A percentile compares a stretch with the other conserved stretches of the same genome.
phyloP scores from a whole-genome alignment of 805 yeast species.

The Saturnispora saitoi region DNA sequence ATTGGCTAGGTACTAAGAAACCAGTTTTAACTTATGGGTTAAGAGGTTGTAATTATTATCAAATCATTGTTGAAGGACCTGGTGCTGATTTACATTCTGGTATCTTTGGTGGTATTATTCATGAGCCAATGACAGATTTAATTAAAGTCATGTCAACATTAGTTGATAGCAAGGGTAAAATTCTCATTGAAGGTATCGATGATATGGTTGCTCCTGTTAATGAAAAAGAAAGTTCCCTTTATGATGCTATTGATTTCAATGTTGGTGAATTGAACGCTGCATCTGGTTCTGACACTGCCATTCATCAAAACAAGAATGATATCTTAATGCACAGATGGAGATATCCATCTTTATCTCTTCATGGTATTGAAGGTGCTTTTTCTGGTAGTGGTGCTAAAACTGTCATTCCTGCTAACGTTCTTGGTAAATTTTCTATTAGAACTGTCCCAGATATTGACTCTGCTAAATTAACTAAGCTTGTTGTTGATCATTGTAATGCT shows the following conservation, averaged over 20 bases:
- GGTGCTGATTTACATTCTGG: conserved; percentile 97
- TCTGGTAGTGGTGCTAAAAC: conserved; percentile 95
- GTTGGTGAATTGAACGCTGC: conserved; percentile 81
- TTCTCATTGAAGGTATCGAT: conserved; percentile 75
- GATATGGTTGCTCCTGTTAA: conserved; percentile 96
- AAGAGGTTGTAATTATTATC: conserved; percentile 94
- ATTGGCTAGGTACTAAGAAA: conserved; percentile 96
- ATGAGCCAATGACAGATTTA: conserved; percentile 96
- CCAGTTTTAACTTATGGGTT: conserved; percentile 97
- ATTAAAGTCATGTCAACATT: conserved; percentile 66
- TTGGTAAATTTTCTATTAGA: conserved; percentile 93
- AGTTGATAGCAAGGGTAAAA: conserved; percentile 76
- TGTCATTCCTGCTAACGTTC: conserved; percentile 90
- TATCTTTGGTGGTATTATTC: conserved; percentile 92
- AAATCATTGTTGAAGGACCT: conserved; percentile 77
- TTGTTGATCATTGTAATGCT: conserved; percentile 57
- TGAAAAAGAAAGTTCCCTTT: conserved; percentile 64
- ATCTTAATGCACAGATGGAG: conserved; percentile 99
- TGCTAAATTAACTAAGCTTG: conserved; percentile 67
- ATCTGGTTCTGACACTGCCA: conserved; percentile 77
- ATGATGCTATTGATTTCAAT: conserved; percentile 79
- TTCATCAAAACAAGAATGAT: conserved; percentile 68
- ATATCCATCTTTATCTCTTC: conserved; percentile 90
- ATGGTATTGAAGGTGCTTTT: conserved; percentile 97
- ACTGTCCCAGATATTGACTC: conserved; percentile 93